phyloP scores from a whole-genome alignment of 1,284 basidiomycete species.

The Trichosporon coremiiforme region DNA sequence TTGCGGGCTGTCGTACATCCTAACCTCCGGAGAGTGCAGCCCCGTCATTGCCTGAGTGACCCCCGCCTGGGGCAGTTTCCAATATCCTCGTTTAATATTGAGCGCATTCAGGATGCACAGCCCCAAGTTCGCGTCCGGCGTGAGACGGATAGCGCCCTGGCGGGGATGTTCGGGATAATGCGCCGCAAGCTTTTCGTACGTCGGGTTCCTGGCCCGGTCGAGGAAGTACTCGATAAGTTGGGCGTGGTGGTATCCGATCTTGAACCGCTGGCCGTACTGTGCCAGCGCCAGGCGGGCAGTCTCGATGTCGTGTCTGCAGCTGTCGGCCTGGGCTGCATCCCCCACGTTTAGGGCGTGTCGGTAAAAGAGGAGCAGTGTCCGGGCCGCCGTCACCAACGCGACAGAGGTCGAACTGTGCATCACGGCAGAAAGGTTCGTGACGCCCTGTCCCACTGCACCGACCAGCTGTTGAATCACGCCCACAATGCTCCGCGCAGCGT shows the following conservation, averaged over 20 bases:
- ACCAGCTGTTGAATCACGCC: constrained; percentile 49
- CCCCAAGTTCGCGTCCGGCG: constrained; percentile 41
- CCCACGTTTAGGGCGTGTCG: constrained; percentile 46
- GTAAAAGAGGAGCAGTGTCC: constrained; percentile 48
- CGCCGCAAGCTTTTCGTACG: constrained; percentile 46
- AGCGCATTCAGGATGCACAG: constrained; percentile 47
- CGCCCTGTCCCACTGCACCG: constrained; percentile 29
- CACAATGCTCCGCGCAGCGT: constrained; percentile 47
- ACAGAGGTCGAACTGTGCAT: constrained; percentile 52
- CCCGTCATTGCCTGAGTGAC: constrained; percentile 1
- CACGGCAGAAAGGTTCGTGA: constrained; percentile 37
- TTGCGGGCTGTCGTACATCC: background rate
- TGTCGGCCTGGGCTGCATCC: constrained; percentile 40
- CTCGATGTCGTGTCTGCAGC: constrained; percentile 45
- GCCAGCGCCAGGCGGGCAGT: constrained; percentile 41
- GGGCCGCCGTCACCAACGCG: constrained; percentile 47
- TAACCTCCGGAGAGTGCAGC: background rate
- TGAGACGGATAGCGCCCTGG: constrained; percentile 44
- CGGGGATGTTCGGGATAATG: constrained; percentile 54
- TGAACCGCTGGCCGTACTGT: constrained; percentile 45
- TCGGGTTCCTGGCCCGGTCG: constrained; percentile 47
- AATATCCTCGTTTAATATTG: constrained; percentile 54
- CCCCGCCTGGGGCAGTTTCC: constrained; percentile 29
- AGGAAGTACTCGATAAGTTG: constrained; percentile 55
- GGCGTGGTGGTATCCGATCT: constrained; percentile 53